These are phyloP conservation scores for Dentiscutata heterogama DNA, from an alignment of 371 early-diverging fungal genomes.

Conservation along the genomic window DNA sequence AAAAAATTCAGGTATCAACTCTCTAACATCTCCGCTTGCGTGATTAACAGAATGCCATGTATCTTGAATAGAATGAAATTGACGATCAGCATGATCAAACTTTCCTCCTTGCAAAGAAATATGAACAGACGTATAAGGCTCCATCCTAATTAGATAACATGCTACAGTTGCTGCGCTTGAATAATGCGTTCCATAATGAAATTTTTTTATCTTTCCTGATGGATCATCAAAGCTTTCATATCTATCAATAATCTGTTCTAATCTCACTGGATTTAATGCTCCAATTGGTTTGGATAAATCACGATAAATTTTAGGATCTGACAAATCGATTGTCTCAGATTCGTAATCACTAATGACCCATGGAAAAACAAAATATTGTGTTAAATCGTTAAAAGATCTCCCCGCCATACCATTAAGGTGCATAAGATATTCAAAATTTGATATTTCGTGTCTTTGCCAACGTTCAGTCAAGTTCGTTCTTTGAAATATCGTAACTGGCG, in stretches of 20 bases:
- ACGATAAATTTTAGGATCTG: conserved; percentile 65
- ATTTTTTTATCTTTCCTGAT: conserved; percentile 64
- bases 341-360: conserved; percentile 65
- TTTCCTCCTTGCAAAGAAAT: conserved; percentile 78
- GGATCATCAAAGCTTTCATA: conserved; percentile 76
- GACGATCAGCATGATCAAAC: conserved; percentile 78
- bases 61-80: conserved; percentile 58
- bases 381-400: conserved; percentile 61
- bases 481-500: conserved; percentile 50
- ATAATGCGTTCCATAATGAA: conserved; percentile 83
- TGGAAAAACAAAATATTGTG: conserved; percentile 66
- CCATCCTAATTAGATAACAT: conserved; percentile 75
- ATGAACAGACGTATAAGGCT: conserved; percentile 79
- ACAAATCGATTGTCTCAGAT: conserved; percentile 67
- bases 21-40: conserved; percentile 75
- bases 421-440: conserved; percentile 83
- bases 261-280: conserved; percentile 65
- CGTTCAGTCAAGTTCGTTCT: conserved; percentile 60
- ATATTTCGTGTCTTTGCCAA: conserved; percentile 72
- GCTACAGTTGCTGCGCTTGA: conserved; percentile 76
- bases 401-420: conserved; percentile 73
- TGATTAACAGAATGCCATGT: conserved; percentile 57
- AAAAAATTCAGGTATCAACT: conserved; percentile 82
- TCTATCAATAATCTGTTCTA: conserved; percentile 68
- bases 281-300: conserved; percentile 82